Evolutionary conservation across 768 basidiomycete genomes (phyloP).

Genomic region (Lentinula boryana): DNA sequence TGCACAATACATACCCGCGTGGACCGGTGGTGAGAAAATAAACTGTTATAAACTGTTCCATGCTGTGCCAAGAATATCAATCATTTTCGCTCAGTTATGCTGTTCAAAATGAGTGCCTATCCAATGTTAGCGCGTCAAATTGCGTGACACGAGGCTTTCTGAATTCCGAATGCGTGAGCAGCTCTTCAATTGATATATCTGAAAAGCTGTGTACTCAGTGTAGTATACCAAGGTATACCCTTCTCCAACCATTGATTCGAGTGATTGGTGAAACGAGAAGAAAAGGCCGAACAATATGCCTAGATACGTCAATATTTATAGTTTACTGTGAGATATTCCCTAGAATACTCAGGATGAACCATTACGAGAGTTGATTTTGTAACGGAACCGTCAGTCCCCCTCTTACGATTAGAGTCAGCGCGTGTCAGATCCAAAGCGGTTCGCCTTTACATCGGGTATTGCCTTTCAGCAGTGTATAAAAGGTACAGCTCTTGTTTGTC

Average conservation of each 20-base stretch:
- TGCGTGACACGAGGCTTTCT: background rate
- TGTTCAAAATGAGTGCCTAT: background rate
- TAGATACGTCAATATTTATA: background rate
- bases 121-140: background rate
- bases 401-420: slow-evolving; percentile 1
- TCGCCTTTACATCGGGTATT: background rate
- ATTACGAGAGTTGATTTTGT: slow-evolving; percentile 2
- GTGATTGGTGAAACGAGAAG: background rate
- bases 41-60: background rate
- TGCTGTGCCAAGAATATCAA: background rate
- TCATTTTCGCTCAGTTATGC: no score
- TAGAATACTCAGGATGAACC: background rate
- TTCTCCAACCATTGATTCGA: background rate
- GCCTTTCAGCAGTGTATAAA: slow-evolving; percentile 19
- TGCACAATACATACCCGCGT: background rate
- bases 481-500: background rate
- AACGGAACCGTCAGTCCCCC: background rate
- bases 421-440: slow-evolving; percentile 3
- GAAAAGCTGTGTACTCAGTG: background rate
- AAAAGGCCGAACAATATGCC: background rate
- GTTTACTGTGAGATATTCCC: background rate
- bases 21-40: background rate
- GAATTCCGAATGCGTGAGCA: background rate
- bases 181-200: background rate
- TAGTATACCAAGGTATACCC: background rate